phyloP scores from a whole-genome alignment of 495 filamentous ascomycete genomes.

The Gamarada debralockiae region DNA sequence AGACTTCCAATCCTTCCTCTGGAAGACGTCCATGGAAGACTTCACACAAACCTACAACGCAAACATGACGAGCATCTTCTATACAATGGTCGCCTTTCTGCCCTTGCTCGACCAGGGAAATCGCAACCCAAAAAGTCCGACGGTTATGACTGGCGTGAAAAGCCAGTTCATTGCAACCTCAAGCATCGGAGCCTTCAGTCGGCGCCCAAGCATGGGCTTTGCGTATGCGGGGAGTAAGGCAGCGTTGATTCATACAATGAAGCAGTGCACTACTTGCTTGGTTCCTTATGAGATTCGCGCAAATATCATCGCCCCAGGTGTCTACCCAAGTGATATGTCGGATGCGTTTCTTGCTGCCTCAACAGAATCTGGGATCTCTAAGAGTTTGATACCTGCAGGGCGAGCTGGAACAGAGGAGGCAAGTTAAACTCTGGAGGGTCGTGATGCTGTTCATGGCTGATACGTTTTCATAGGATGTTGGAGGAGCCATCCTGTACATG shows the following conservation, averaged over 20 bases:
- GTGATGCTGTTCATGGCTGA: no score
- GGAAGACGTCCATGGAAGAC: constrained; percentile 48
- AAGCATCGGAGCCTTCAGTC: constrained; percentile 56
- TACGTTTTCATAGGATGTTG: constrained; percentile 64
- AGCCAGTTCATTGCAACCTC: constrained; percentile 63
- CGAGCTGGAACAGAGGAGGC: constrained; percentile 48
- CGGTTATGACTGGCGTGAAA: constrained; percentile 42
- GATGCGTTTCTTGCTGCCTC: no score
- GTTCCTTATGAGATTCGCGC: constrained; percentile 56
- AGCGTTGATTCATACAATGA: constrained; percentile 58
- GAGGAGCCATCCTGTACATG: constrained; percentile 55
- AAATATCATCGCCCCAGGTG: constrained; percentile 66
- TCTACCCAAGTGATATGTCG: constrained; percentile 33
- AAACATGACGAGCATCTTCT: constrained; percentile 59
- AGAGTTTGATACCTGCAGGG: constrained; percentile 45
- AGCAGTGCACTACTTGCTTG: constrained; percentile 50
- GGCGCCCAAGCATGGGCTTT: constrained; percentile 49
- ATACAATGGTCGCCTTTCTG: constrained; percentile 60
- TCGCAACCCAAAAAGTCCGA: constrained; percentile 26
- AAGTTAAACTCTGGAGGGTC: background rate
- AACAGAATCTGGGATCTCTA: no score
- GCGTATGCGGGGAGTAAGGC: constrained; percentile 65
- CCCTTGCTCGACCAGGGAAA: constrained; percentile 61
- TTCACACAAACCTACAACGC: constrained; percentile 55
- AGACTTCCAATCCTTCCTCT: constrained; percentile 46